Evolutionary conservation across 2,329 filamentous ascomycete genomes (phyloP).

Genomic region (Lanzia echinophila): DNA sequence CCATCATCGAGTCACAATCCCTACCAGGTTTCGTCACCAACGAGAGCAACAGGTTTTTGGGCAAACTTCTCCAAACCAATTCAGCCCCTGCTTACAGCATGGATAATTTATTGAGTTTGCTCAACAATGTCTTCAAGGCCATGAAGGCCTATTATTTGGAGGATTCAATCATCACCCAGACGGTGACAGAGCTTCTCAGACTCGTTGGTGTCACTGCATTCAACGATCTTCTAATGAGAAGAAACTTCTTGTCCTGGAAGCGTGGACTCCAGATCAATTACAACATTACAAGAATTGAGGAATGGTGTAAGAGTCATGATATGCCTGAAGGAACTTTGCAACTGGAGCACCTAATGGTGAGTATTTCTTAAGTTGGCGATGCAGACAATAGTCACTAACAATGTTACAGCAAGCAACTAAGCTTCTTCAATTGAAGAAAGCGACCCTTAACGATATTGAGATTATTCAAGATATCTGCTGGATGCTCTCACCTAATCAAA

Average conservation of each 20-base stretch:
- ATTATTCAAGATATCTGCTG: slow-evolving; percentile 99
- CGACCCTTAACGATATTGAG: slow-evolving; percentile 96
- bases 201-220: slow-evolving; percentile 96
- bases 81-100: slow-evolving; percentile 96
- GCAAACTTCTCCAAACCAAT: slow-evolving; percentile 88
- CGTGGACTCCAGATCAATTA: slow-evolving; percentile 99
- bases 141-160: slow-evolving; percentile 99
- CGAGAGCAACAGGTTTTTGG: slow-evolving; percentile 95
- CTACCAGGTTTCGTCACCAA: slow-evolving; percentile 97
- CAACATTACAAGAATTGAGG: slow-evolving; percentile 98
- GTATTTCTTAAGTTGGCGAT: slow-evolving; percentile 17
- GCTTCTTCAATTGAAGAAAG: slow-evolving; percentile 96
- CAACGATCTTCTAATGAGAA: slow-evolving; percentile 94
- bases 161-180: slow-evolving; percentile 92
- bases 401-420: slow-evolving; percentile 81
- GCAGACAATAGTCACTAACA: slow-evolving; percentile 27
- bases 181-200: slow-evolving; percentile 84
- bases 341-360: slow-evolving; percentile 93
- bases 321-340: slow-evolving; percentile 98
- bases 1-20: slow-evolving; percentile 98
- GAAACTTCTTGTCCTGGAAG: slow-evolving; percentile 99
- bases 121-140: slow-evolving; percentile 96
- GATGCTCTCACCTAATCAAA: slow-evolving; percentile 99
- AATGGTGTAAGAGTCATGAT: slow-evolving; percentile 99
- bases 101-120: slow-evolving; percentile 91